Conservation (phyloP, 164 flowering plant genomes). For the Pachysandra terminalis region DNA sequence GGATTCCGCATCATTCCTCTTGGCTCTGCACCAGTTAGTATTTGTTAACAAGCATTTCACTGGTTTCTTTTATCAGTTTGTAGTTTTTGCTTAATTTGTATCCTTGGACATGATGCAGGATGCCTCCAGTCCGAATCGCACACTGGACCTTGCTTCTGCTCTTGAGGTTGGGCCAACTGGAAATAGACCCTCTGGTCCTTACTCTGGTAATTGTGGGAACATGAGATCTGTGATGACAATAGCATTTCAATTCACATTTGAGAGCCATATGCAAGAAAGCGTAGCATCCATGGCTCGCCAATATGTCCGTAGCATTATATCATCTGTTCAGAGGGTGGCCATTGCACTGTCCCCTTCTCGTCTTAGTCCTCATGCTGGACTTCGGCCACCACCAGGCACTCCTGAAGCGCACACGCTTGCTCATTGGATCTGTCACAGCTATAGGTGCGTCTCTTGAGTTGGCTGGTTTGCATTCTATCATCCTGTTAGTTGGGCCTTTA, state of each 20-base stretch:
- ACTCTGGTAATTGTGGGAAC: conserved; percentile 36
- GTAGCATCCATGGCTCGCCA: conserved; percentile 98
- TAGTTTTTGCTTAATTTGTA: not conserved
- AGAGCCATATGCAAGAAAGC: conserved; percentile 84
- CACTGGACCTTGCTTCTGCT: conserved; percentile 94
- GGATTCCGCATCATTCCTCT: conserved; percentile 97
- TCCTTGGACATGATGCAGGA: conserved; percentile 43
- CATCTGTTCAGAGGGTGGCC: conserved; percentile 96
- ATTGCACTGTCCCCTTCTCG: conserved; percentile 88
- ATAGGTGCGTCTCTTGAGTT: conserved; percentile 43
- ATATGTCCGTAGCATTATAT: conserved; percentile 87
- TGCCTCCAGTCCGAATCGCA: conserved; percentile 88
- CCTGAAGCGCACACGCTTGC: conserved; percentile 97
- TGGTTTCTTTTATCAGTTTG: not conserved
- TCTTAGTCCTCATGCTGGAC: conserved; percentile 56
- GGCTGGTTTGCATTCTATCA: too few relatives aligned
- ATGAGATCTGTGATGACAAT: conserved; percentile 96
- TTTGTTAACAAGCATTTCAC: not conserved
- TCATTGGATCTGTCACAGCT: conserved; percentile 87
- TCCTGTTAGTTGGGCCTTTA: not conserved
- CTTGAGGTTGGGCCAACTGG: conserved; percentile 83
- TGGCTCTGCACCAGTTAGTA: conserved; percentile 63
- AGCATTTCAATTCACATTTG: conserved; percentile 93
- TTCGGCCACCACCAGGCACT: conserved; percentile 66
- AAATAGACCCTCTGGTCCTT: conserved; percentile 48